Evolutionary conservation across 129 eudicot genomes (phyloP), one percentile per base, ranked within the genome.

Genomic region (Helichrysum umbraculigerum): DNA sequence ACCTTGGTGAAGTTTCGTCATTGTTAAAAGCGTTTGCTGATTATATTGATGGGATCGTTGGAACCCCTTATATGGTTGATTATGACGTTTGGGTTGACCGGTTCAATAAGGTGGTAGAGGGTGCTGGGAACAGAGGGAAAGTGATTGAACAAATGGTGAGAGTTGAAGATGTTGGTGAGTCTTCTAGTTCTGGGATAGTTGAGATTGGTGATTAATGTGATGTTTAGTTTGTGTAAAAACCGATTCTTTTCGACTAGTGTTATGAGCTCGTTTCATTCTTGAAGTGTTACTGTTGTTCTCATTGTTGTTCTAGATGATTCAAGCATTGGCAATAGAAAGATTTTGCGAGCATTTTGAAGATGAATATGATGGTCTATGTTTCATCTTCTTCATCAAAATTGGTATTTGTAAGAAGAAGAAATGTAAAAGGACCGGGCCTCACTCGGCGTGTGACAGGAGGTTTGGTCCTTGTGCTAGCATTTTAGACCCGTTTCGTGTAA

Each of bases 11-110:
- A 59, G 84, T 86, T 37, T 93, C 98, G 16, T 79, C 96, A 1
- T 51, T 90, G 25, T 68, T 93, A 76, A 93, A 93, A 78, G 98
- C 96, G 32, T 88, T 92, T 82, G 98, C 95, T 35, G 98, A 90
- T 82, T 93, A 93, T 22, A 83, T 90, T 7, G 95, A 86, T 78
- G 82, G 88, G 51, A 84, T 93, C 28, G 82, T 92, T 57, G 96
- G 98, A 66, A 93, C 98, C 1, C 95, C 96, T 0, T 93, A 90
- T 66, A 74, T 86, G 0, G 88, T 93, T 33, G 98, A 93, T 59
- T 90, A 90, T 62, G 98, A 93, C 75, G 81, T 85, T 54, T 93
- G 98, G 96, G 72, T 90, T 11, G 86, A 76, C 61, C 85, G 96
- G 65, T 78, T 92, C 61, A 85, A 76, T 61, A 79, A 80, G 81